Percentiles rank a stretch among this genome's conserved stretches.
Evolutionary conservation across 768 basidiomycete species (phyloP).

Genomic region (Gloeostereum incarnatum): DNA sequence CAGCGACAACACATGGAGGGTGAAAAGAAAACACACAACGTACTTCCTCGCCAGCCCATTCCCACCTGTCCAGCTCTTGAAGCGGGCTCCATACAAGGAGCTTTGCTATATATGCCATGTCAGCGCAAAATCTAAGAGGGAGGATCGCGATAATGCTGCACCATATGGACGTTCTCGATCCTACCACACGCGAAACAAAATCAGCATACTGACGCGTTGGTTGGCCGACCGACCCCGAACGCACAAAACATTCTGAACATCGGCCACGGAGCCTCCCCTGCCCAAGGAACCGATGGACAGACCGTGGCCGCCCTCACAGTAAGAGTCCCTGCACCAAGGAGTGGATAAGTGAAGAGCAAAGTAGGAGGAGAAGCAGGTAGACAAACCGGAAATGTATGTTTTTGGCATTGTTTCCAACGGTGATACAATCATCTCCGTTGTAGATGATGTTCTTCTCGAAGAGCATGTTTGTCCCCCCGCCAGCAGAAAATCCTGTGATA

Average conservation of each 20-base stretch:
- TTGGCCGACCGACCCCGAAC: slow-evolving; percentile 9
- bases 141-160: slow-evolving; percentile 8
- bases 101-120: slow-evolving; percentile 24
- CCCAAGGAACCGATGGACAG: slow-evolving; percentile 47
- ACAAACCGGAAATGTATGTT: slow-evolving; percentile 40
- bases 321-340: slow-evolving; percentile 26
- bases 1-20: background rate
- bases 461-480: slow-evolving; percentile 44
- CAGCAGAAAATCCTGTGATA: slow-evolving; percentile 39
- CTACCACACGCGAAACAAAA: too few species aligned
- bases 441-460: slow-evolving; percentile 50
- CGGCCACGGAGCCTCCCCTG: slow-evolving; percentile 30
- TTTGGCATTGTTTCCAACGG: slow-evolving; percentile 46
- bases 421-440: slow-evolving; percentile 57
- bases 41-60: slow-evolving; percentile 50
- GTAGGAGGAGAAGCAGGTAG: background rate
- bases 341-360: background rate
- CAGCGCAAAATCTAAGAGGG: background rate
- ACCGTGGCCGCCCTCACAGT: slow-evolving; percentile 52
- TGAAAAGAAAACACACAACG: slow-evolving; percentile 5
- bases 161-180: slow-evolving; percentile 38
- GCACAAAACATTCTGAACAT: slow-evolving; percentile 49
- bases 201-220: too few species aligned
- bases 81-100: slow-evolving; percentile 48
- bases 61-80: slow-evolving; percentile 62